phyloP scores from a whole-genome alignment of 441 rosid species.

The Monsonia emarginata region DNA sequence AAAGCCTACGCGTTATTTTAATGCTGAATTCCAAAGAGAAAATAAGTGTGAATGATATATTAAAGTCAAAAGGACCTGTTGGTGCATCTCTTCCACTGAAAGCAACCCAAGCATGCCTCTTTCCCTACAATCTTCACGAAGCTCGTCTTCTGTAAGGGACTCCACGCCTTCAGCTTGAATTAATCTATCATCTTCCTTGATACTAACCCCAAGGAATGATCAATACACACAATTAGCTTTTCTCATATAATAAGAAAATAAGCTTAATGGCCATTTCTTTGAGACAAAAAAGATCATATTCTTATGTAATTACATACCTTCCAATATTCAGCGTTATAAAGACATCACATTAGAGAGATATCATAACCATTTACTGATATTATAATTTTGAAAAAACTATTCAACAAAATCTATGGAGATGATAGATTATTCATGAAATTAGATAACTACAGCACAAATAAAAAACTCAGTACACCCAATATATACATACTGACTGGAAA shows the following conservation, averaged over 20 bases:
- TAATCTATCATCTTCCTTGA: constrained; percentile 15
- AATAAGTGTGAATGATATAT: neutral
- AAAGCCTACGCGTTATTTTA: neutral
- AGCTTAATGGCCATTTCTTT: neutral
- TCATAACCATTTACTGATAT: neutral
- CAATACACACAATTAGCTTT: neutral
- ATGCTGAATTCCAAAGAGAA: constrained; percentile 1
- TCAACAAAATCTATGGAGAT: neutral
- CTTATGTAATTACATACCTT: neutral
- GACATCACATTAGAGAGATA: neutral
- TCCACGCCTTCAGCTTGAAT: constrained; percentile 22
- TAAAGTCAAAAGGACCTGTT: constrained; percentile 12
- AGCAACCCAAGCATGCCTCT: constrained; percentile 21
- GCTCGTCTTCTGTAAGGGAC: constrained; percentile 20
- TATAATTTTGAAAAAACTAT: neutral
- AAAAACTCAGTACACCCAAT: neutral
- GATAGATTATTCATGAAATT: neutral
- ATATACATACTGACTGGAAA: neutral
- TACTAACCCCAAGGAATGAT: constrained; percentile 2
- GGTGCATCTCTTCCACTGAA: constrained; percentile 20
- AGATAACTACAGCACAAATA: neutral
- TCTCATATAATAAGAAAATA: neutral
- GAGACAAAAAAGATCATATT: neutral
- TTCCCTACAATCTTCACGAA: constrained; percentile 20
- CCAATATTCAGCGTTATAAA: neutral